A percentile compares a stretch with the other conserved stretches of the same genome.
phyloP scores from a whole-genome alignment of 306 rosid genomes.

The Castanopsis chinensis region DNA sequence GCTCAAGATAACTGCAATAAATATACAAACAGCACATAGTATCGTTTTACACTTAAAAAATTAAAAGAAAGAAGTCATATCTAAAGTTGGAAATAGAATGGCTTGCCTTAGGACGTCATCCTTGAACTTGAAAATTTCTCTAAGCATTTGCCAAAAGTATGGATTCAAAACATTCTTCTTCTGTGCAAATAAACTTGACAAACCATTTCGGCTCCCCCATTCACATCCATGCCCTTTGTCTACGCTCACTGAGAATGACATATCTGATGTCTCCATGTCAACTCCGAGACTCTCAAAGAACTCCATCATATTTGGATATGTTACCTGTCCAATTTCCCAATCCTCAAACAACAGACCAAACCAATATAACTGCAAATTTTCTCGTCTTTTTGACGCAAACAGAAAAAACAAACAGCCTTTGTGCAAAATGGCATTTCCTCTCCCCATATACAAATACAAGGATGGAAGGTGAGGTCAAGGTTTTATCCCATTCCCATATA shows the following conservation, averaged over 20 bases:
- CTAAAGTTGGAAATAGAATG: neutral
- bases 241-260: constrained; percentile 80
- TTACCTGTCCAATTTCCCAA: constrained; percentile 55
- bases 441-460: neutral
- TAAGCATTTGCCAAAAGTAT: constrained; percentile 73
- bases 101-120: constrained; percentile 64
- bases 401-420: neutral
- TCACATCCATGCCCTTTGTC: constrained; percentile 74
- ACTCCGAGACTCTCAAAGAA: constrained; percentile 79
- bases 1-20: constrained; percentile 64
- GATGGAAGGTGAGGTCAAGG: neutral
- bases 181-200: constrained; percentile 77
- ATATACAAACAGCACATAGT: constrained; percentile 3
- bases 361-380: neutral
- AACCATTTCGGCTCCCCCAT: constrained; percentile 87
- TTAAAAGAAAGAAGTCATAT: neutral
- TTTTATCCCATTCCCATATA: too few species aligned
- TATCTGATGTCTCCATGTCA: constrained; percentile 80
- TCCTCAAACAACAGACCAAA: neutral
- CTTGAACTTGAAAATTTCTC: constrained; percentile 73
- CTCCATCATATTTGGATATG: constrained; percentile 92
- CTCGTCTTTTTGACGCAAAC: neutral
- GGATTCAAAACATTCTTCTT: constrained; percentile 67
- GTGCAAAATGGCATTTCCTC: neutral
- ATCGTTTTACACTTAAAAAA: too few species aligned